Percentiles rank a stretch among this genome's conserved stretches.
Evolutionary conservation across 495 filamentous ascomycete genomes (phyloP).

Genomic region (Annulohypoxylon moriforme): DNA sequence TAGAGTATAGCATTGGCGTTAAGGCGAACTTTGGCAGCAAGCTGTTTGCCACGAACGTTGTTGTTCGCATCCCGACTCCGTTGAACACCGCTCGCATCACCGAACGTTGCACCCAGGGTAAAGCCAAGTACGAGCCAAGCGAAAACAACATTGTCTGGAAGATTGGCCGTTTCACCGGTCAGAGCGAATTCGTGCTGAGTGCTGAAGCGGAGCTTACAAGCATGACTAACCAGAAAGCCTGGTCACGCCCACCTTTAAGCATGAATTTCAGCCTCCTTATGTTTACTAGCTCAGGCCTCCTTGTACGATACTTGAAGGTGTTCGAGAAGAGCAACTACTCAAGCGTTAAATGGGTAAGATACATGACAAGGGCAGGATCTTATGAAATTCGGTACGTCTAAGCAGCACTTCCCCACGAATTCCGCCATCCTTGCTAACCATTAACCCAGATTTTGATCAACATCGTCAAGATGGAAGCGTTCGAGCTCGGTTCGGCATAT

Average conservation of each 20-base stretch:
- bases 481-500: not conserved
- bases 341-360: slow-evolving; percentile 98
- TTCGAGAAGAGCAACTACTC: slow-evolving; percentile 99
- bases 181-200: slow-evolving; percentile 92
- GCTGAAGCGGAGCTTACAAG: slow-evolving; percentile 92
- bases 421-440: slow-evolving; percentile 16
- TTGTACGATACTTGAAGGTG: slow-evolving; percentile 97
- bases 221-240: slow-evolving; percentile 99
- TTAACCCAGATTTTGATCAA: slow-evolving; percentile 29
- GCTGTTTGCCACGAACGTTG: slow-evolving; percentile 97
- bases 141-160: slow-evolving; percentile 99
- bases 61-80: slow-evolving; percentile 93
- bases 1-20: slow-evolving; percentile 98
- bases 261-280: slow-evolving; percentile 93
- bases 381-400: slow-evolving; percentile 77
- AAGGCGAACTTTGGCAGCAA: slow-evolving; percentile 96
- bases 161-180: slow-evolving; percentile 95
- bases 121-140: slow-evolving; percentile 97
- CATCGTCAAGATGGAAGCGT: not conserved
- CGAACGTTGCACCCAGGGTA: slow-evolving; percentile 93
- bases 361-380: slow-evolving; percentile 95
- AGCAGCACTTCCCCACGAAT: not conserved
- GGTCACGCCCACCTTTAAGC: slow-evolving; percentile 92
- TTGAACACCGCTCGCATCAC: slow-evolving; percentile 95
- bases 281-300: slow-evolving; percentile 93